Evolutionary conservation across 495 filamentous ascomycete species (phyloP).

Genomic region (Tuber calosporum): DNA sequence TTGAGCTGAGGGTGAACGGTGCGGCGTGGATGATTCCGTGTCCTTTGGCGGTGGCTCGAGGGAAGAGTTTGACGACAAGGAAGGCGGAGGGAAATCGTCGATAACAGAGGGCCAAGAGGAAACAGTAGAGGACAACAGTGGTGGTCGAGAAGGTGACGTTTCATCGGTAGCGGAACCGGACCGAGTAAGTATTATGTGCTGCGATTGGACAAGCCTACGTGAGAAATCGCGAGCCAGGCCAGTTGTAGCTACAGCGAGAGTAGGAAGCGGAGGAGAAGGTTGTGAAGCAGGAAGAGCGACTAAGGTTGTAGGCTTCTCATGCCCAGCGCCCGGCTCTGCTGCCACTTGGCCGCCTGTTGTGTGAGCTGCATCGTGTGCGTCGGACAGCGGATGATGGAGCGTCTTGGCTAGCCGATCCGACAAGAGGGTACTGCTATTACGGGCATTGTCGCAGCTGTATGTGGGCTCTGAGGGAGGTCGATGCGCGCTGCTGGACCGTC

Average conservation of each 20-base stretch:
- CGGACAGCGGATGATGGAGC: background rate
- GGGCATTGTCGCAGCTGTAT: slow-evolving; percentile 1
- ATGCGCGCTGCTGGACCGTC: background rate
- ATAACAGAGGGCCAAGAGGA: slow-evolving; percentile 2
- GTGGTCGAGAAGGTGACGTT: slow-evolving; percentile 2
- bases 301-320: background rate
- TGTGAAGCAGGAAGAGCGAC: background rate
- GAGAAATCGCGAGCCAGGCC: background rate
- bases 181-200: background rate
- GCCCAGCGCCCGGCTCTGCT: background rate
- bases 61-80: slow-evolving; percentile 1
- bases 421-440: slow-evolving; percentile 1
- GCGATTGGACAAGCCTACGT: background rate
- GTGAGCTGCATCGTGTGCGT: slow-evolving; percentile 1
- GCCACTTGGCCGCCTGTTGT: slow-evolving; percentile 2
- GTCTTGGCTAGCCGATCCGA: slow-evolving; percentile 2
- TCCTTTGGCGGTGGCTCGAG: background rate
- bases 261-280: background rate
- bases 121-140: background rate
- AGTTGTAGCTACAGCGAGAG: background rate
- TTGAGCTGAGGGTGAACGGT: background rate
- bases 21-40: background rate
- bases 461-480: slow-evolving; percentile 3
- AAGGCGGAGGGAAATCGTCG: background rate
- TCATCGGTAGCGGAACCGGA: background rate